Evolutionary conservation across 768 basidiomycete genomes (phyloP).

Genomic region (Agaricus blazei): DNA sequence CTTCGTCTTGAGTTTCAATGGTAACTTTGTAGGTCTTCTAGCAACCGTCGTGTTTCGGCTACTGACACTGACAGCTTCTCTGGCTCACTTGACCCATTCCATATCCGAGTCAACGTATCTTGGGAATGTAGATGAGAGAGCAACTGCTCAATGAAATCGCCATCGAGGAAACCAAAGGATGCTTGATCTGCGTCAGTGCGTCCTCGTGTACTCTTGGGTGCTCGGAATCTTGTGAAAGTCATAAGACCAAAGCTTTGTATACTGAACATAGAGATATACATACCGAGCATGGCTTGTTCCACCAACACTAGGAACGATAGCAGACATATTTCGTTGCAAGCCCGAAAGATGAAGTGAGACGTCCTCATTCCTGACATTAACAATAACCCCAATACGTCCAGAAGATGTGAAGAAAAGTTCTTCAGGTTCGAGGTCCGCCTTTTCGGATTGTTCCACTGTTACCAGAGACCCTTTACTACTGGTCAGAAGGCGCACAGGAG

Average conservation of each 20-base stretch:
- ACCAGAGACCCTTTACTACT: constrained; percentile 47
- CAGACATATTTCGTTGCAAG: constrained; percentile 71
- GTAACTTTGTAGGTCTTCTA: constrained; percentile 51
- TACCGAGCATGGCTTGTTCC: constrained; percentile 60
- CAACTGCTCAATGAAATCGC: constrained; percentile 76
- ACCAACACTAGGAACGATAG: constrained; percentile 45
- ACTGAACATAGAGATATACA: constrained; percentile 11
- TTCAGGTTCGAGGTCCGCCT: constrained; percentile 42
- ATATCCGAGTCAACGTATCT: constrained; percentile 42
- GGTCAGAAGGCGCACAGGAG: neutral
- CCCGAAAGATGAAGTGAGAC: constrained; percentile 56
- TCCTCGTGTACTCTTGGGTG: constrained; percentile 55
- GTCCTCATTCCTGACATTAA: constrained; percentile 49
- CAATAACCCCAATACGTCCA: constrained; percentile 72
- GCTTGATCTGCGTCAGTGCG: constrained; percentile 51
- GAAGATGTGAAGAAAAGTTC: constrained; percentile 74
- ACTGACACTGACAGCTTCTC: constrained; percentile 48
- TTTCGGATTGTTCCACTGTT: constrained; percentile 36
- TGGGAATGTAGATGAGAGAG: constrained; percentile 36
- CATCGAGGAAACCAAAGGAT: constrained; percentile 81
- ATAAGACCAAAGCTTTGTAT: neutral
- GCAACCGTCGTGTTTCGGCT: constrained; percentile 35
- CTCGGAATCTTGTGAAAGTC: constrained; percentile 49
- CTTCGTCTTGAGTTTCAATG: constrained; percentile 33
- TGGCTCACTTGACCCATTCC: constrained; percentile 52